These are phyloP conservation scores for Fagus crenata DNA, from an alignment of 306 rosid species.

Conservation along the genomic window DNA sequence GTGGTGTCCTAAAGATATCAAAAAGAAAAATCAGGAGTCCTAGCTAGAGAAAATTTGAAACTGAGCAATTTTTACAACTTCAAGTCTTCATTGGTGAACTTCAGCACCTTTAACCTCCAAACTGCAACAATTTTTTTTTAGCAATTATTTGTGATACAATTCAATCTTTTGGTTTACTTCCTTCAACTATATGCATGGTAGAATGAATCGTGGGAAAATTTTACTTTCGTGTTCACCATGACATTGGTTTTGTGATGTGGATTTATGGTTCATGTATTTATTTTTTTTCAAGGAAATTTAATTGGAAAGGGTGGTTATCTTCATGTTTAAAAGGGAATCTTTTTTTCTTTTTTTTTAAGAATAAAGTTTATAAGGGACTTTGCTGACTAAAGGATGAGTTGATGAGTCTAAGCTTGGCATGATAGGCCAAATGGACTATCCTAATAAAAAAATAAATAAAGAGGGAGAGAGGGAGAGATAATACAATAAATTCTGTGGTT, in stretches of 20 bases:
- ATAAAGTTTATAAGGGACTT: no score
- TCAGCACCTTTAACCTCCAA: slow-evolving; percentile 48
- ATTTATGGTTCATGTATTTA: slow-evolving; percentile 24
- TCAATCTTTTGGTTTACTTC: background rate
- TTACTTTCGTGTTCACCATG: slow-evolving; percentile 15
- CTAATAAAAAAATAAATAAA: slow-evolving; percentile 29
- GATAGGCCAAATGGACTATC: slow-evolving; percentile 70
- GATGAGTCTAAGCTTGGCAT: slow-evolving; percentile 73
- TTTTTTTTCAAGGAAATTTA: slow-evolving; percentile 41
- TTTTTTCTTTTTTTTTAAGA: background rate
- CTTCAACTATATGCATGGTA: background rate
- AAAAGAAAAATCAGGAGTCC: slow-evolving; percentile 51
- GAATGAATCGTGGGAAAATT: background rate
- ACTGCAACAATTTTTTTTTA: slow-evolving; percentile 57
- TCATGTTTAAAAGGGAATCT: slow-evolving; percentile 65
- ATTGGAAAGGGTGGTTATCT: slow-evolving; percentile 83
- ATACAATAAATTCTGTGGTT: no score
- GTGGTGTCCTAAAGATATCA: slow-evolving; percentile 45
- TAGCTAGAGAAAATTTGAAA: slow-evolving; percentile 35
- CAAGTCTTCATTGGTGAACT: slow-evolving; percentile 50
- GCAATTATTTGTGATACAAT: slow-evolving; percentile 41
- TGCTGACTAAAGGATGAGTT: slow-evolving; percentile 47
- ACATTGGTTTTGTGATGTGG: slow-evolving; percentile 1
- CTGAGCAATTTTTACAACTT: slow-evolving; percentile 40
- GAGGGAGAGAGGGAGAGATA: no score